Percentiles rank a stretch among this genome's conserved stretches.
These are phyloP conservation scores for Sinapis alba DNA, from an alignment of 441 rosid species.

Conservation along the genomic window DNA sequence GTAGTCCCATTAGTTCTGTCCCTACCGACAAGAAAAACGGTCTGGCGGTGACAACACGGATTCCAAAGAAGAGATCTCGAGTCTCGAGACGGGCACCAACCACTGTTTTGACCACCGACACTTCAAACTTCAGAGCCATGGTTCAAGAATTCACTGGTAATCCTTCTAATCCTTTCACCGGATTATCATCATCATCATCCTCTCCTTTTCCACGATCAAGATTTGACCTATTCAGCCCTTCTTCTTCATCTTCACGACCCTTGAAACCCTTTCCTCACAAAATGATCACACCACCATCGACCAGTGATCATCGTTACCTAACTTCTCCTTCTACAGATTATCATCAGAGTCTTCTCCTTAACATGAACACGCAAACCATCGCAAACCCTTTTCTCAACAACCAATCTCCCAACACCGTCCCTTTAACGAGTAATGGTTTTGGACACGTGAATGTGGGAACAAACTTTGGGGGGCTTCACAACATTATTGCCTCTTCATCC, in stretches of 20 bases:
- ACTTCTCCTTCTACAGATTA: constrained; percentile 31
- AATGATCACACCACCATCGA: constrained; percentile 33
- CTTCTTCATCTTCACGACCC: constrained; percentile 44
- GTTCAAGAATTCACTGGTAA: constrained; percentile 80
- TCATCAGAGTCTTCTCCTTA: constrained; percentile 34
- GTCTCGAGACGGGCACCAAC: constrained; percentile 77
- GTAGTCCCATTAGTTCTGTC: constrained; percentile 32
- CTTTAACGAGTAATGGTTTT: constrained; percentile 30
- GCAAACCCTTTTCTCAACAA: constrained; percentile 56
- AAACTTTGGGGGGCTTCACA: constrained; percentile 56
- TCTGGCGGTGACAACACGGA: constrained; percentile 31
- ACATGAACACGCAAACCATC: constrained; percentile 42
- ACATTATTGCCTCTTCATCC: constrained; percentile 32
- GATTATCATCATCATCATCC: constrained; percentile 43
- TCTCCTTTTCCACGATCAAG: constrained; percentile 50
- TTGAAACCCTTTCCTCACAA: constrained; percentile 53
- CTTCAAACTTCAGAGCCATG: constrained; percentile 76
- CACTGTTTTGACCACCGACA: constrained; percentile 71
- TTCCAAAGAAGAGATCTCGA: constrained; percentile 69
- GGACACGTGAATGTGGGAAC: constrained; percentile 47
- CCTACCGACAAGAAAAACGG: constrained; percentile 42
- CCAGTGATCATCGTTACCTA: constrained; percentile 32
- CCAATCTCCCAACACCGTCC: constrained; percentile 34
- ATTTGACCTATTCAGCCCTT: constrained; percentile 46
- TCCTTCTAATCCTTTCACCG: constrained; percentile 65